A percentile compares a stretch with the other conserved stretches of the same genome.
Conservation (phyloP, 1,139 yeast species). For the Candida mesenterica region DNA sequence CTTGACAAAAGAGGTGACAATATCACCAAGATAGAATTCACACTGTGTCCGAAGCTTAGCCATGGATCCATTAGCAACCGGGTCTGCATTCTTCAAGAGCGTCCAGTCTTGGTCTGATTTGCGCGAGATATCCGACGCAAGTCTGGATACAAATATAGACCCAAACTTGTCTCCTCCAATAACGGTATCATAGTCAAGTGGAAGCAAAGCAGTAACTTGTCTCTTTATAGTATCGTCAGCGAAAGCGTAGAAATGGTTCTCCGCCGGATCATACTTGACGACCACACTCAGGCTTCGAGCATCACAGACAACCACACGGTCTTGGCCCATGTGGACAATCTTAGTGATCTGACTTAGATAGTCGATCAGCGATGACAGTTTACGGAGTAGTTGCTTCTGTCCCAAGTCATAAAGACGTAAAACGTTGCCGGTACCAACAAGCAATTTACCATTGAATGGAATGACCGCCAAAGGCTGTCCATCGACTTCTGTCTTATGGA, state of each 20-base stretch:
- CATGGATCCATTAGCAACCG: conserved; percentile 50
- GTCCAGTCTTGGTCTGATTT: conserved; percentile 52
- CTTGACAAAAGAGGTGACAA: conserved; percentile 60
- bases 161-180: conserved; percentile 93
- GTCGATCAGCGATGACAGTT: conserved; percentile 46
- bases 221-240: conserved; percentile 71
- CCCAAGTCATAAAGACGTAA: conserved; percentile 75
- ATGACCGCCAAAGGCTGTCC: conserved; percentile 48
- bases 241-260: conserved; percentile 58
- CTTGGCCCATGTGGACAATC: conserved; percentile 50
- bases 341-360: conserved; percentile 47
- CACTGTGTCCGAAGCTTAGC: conserved; percentile 53
- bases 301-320: conserved; percentile 69
- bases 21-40: conserved; percentile 70
- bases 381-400: conserved; percentile 70
- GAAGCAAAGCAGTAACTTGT: conserved; percentile 57
- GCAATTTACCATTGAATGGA: conserved; percentile 58
- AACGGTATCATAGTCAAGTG: conserved; percentile 73
- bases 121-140: conserved; percentile 46
- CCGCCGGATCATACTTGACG: conserved; percentile 49
- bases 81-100: conserved; percentile 38
- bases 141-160: conserved; percentile 64
- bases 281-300: conserved; percentile 58
- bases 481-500: conserved; percentile 65
- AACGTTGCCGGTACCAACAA: conserved; percentile 56